phyloP scores from a whole-genome alignment of 306 rosid species.

The Inga leiocalycina region DNA sequence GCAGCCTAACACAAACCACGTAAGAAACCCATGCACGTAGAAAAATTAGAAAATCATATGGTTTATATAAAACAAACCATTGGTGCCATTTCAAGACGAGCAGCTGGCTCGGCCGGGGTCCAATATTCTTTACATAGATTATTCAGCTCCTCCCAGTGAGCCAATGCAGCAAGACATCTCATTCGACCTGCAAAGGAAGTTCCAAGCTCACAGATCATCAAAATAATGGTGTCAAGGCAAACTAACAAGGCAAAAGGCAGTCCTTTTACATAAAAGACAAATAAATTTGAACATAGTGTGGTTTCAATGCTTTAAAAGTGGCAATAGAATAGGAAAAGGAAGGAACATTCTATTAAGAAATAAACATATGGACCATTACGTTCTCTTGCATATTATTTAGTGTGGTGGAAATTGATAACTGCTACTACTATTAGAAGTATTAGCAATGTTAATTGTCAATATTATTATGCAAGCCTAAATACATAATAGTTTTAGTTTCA shows the following conservation, averaged over 20 bases:
- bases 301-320: not conserved
- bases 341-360: not conserved
- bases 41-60: conserved; percentile 25
- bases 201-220: conserved; percentile 33
- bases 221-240: conserved; percentile 23
- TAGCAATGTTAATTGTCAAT: not conserved
- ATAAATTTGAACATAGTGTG: not conserved
- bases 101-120: conserved; percentile 97
- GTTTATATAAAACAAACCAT: conserved; percentile 62
- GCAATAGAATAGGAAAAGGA: conserved; percentile 5
- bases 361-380: not conserved
- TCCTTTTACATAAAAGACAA: not conserved
- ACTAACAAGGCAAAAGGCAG: not conserved
- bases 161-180: conserved; percentile 99
- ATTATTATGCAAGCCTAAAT: not conserved
- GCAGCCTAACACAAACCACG: conserved; percentile 75
- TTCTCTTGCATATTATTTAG: not conserved
- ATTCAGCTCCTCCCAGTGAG: conserved; percentile 97
- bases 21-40: conserved; percentile 21
- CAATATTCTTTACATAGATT: conserved; percentile 87
- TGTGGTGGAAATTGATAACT: not conserved
- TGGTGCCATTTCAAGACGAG: conserved; percentile 98
- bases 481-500: not conserved
- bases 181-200: conserved; percentile 72
- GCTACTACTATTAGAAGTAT: not conserved